These are phyloP conservation scores for Triadica sebifera DNA, from an alignment of 345 rosid species.

Conservation along the genomic window DNA sequence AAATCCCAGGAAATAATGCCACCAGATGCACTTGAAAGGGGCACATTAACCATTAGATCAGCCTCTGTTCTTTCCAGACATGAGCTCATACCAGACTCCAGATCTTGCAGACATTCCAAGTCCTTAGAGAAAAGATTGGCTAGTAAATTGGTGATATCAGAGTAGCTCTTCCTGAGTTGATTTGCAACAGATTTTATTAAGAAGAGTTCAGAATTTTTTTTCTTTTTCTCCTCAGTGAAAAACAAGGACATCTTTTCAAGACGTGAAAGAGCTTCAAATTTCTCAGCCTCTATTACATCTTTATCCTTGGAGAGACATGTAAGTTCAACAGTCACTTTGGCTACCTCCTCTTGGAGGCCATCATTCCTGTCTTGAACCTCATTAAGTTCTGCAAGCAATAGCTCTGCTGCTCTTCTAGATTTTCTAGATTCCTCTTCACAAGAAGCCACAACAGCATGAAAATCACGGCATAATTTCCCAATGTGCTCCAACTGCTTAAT, in stretches of 20 bases:
- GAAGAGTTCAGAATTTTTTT: constrained; percentile 45
- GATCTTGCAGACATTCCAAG: constrained; percentile 54
- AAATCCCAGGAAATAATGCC: constrained; percentile 21
- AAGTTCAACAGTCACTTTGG: constrained; percentile 47
- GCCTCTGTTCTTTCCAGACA: constrained; percentile 39
- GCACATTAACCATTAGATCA: constrained; percentile 33
- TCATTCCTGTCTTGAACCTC: constrained; percentile 97
- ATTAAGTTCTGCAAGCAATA: constrained; percentile 80
- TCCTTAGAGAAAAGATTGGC: constrained; percentile 56
- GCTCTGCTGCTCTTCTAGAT: constrained; percentile 85
- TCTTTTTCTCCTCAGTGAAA: constrained; percentile 49
- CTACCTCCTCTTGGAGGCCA: constrained; percentile 69
- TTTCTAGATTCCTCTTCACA: constrained; percentile 70
- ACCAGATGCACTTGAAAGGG: constrained; percentile 31
- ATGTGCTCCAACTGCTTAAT: constrained; percentile 58
- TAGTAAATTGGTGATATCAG: constrained; percentile 40
- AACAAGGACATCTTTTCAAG: constrained; percentile 46
- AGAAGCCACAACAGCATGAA: constrained; percentile 53
- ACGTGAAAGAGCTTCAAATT: constrained; percentile 51
- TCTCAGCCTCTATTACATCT: constrained; percentile 61
- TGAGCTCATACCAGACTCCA: constrained; percentile 52
- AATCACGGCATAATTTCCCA: constrained; percentile 46
- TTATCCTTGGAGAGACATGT: constrained; percentile 48
- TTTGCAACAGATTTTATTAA: constrained; percentile 43
- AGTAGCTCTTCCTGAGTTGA: constrained; percentile 46